These are phyloP conservation scores for Penicillium sp. DNA, from an alignment of 2,329 filamentous ascomycete species.

Conservation along the genomic window DNA sequence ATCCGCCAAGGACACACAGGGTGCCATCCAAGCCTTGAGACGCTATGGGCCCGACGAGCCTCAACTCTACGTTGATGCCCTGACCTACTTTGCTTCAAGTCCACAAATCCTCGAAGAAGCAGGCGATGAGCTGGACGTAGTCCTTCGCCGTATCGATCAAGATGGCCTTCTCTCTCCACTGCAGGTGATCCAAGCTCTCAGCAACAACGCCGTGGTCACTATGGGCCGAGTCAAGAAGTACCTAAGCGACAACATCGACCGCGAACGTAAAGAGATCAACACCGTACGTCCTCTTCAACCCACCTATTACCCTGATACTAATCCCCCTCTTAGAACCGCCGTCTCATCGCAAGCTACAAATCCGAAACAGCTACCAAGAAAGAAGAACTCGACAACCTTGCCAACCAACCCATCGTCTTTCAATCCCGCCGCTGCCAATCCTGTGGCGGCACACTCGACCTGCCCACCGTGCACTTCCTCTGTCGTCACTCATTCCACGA, in stretches of 20 bases:
- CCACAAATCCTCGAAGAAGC: constrained; percentile 76
- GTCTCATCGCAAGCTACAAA: constrained; percentile 77
- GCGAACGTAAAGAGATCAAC: constrained; percentile 80
- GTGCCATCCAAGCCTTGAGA: constrained; percentile 80
- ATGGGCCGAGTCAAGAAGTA: constrained; percentile 98
- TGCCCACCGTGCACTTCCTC: constrained; percentile 90
- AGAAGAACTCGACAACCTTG: constrained; percentile 70
- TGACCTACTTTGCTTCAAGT: constrained; percentile 89
- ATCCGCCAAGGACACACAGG: constrained; percentile 81
- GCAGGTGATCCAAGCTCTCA: constrained; percentile 91
- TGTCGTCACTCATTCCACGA: constrained; percentile 98
- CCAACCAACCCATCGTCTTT: constrained; percentile 78
- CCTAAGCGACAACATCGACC: constrained; percentile 78
- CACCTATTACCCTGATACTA: constrained; percentile 10
- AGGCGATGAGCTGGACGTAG: constrained; percentile 73
- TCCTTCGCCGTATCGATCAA: constrained; percentile 80
- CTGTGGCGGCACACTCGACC: constrained; percentile 71
- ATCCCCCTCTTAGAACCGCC: constrained; percentile 57
- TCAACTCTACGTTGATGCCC: constrained; percentile 82
- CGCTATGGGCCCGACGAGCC: constrained; percentile 92
- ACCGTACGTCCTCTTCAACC: constrained; percentile 31
- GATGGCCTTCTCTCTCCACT: constrained; percentile 92
- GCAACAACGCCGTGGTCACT: constrained; percentile 74
- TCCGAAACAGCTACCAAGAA: constrained; percentile 76
- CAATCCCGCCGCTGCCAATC: constrained; percentile 82